Conservation (phyloP, 2,329 filamentous ascomycete genomes). For the Claviceps sp. region DNA sequence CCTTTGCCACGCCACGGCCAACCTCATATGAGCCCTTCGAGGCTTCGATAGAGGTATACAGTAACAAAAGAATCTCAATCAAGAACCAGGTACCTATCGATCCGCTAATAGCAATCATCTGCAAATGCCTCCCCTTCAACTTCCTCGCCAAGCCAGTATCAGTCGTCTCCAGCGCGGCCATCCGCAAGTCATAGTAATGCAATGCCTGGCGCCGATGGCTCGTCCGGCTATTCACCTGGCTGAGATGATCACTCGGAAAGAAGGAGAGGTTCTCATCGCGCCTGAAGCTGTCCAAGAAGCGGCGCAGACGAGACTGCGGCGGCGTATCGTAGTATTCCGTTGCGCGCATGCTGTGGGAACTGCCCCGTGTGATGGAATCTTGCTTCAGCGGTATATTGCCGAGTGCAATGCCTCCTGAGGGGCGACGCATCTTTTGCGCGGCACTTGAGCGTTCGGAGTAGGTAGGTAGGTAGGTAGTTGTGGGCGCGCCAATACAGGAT, state of each 20-base stretch:
- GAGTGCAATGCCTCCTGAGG: slow-evolving; percentile 35
- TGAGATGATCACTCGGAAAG: slow-evolving; percentile 30
- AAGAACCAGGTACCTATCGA: slow-evolving; percentile 53
- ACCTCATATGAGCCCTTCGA: too few relatives aligned
- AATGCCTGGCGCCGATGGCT: slow-evolving; percentile 15
- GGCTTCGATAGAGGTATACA: too few relatives aligned
- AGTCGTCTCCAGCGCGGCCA: slow-evolving; percentile 59
- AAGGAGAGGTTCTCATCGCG: slow-evolving; percentile 41
- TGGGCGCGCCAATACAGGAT: too few relatives aligned
- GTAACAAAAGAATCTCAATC: not conserved
- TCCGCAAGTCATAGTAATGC: slow-evolving; percentile 42
- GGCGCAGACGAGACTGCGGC: slow-evolving; percentile 22
- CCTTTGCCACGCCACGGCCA: not conserved
- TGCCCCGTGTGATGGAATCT: slow-evolving; percentile 37
- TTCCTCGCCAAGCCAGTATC: slow-evolving; percentile 62
- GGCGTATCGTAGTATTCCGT: slow-evolving; percentile 30
- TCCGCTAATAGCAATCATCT: slow-evolving; percentile 96
- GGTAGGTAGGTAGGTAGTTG: too few relatives aligned
- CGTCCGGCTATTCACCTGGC: slow-evolving; percentile 17
- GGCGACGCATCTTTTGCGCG: slow-evolving; percentile 14
- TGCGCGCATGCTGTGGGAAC: slow-evolving; percentile 38
- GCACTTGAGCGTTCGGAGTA: too few relatives aligned
- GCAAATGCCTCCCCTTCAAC: slow-evolving; percentile 73
- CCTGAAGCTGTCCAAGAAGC: slow-evolving; percentile 49
- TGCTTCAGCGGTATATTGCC: slow-evolving; percentile 46